phyloP scores from a whole-genome alignment of 352 stramenopile species.

The Phytopythium boreale region DNA sequence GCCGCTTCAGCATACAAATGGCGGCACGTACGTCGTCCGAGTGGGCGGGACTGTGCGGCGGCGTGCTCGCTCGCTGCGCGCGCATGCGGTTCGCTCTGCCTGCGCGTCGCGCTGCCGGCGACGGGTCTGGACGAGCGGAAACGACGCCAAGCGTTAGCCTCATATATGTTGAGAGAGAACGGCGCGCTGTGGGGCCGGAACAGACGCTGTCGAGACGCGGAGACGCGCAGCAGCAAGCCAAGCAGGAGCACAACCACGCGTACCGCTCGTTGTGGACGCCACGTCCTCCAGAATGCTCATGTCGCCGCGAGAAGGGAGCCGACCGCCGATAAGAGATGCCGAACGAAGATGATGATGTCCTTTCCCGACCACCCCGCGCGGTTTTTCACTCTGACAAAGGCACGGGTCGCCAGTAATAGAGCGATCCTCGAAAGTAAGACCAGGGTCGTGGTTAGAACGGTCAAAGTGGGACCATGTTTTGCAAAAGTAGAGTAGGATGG shows the following conservation, averaged over 20 bases:
- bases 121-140: constrained; percentile 14
- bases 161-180: neutral
- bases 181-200: neutral
- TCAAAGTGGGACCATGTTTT: too few species aligned
- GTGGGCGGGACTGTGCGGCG: constrained; percentile 9
- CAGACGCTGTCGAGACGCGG: neutral
- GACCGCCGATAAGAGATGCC: neutral
- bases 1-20: neutral
- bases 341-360: neutral
- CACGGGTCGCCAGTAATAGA: too few species aligned
- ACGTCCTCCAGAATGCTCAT: constrained; percentile 34
- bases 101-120: constrained; percentile 10
- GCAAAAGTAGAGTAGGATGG: too few species aligned
- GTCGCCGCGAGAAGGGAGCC: neutral
- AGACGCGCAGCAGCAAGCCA: neutral
- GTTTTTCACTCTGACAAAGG: too few species aligned
- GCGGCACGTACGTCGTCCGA: neutral
- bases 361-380: too few species aligned
- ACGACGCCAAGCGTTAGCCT: neutral
- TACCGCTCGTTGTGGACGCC: constrained; percentile 22
- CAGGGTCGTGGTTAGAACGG: too few species aligned
- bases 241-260: neutral
- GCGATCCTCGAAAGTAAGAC: too few species aligned
- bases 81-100: constrained; percentile 2
- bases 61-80: constrained; percentile 12